Evolutionary conservation across 208 protist genomes (phyloP).

Genomic region (Balamuthia mandrillaris): DNA sequence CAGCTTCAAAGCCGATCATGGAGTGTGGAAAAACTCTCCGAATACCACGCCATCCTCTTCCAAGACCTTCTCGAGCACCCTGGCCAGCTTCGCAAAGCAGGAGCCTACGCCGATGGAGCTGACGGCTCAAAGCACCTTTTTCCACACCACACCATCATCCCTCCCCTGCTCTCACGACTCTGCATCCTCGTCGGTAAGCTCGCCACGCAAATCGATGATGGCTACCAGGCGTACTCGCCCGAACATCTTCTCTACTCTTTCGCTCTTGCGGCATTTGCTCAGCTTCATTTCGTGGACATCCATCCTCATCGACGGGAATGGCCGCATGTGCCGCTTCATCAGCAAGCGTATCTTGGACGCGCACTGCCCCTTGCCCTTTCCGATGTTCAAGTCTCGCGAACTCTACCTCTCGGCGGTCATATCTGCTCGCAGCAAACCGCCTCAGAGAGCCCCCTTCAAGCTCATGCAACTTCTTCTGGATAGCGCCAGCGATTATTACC

Average conservation of each 20-base stretch:
- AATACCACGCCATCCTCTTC: not conserved
- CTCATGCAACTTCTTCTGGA: too few species aligned
- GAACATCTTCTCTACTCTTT: constrained; percentile 44
- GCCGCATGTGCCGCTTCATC: constrained; percentile 44
- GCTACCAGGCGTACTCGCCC: too few species aligned
- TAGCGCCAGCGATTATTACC: too few species aligned
- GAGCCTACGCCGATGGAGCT: not conserved
- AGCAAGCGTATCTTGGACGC: constrained; percentile 39
- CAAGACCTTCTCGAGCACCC: not conserved
- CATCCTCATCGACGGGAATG: constrained; percentile 52
- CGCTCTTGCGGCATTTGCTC: constrained; percentile 47
- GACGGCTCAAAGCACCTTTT: not conserved
- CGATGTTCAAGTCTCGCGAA: constrained; percentile 26
- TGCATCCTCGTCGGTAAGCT: not conserved
- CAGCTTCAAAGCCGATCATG: not conserved
- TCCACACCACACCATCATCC: not conserved
- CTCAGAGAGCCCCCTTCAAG: too few species aligned
- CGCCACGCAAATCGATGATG: not conserved
- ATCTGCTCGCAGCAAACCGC: too few species aligned
- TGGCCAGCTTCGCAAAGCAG: not conserved
- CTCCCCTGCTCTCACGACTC: not conserved
- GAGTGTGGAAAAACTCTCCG: not conserved
- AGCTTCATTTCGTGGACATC: constrained; percentile 50
- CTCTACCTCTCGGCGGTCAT: constrained; percentile 21
- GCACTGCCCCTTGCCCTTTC: constrained; percentile 45